Evolutionary conservation across 2,329 filamentous ascomycete species (phyloP), one percentile per base, ranked within the genome.

Genomic region (Xylariaceae sp.): DNA sequence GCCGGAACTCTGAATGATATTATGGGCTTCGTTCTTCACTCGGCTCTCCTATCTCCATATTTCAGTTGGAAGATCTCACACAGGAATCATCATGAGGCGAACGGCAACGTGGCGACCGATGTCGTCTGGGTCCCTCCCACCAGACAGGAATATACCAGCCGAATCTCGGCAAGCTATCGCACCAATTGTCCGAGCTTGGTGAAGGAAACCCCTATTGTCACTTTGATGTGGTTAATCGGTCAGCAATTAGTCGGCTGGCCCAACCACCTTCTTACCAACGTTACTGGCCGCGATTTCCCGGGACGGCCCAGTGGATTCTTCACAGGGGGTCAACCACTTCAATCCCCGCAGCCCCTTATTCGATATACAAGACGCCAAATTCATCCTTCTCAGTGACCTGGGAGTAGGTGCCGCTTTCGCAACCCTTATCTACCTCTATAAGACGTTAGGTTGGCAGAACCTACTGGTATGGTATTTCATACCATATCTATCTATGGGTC

Each of bases 1-100:
- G 96, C 90, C 69, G 93, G 90, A 80, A 79, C 85, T 10, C 77
- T 97, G 73, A 98, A 98, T 80, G 92, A 98, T 76, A 85, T 90
- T 21, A 91, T 95, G 56, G 93, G 93, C 70, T 97, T 91, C 90
- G 75, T 96, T 73, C 85, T 91, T 67, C 93, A 98, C 80, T 96
- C 93, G 37, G 76, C 86, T 43, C 86, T 97, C 40, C 82, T 97
- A 54, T 93, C 99, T 47, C 95, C 95, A 19, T 99, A 98, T 81
- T 99, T 97, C 81, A 96, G 91, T 73, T 99, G 95, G 95, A 96
- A 99, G 81, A 93, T 98, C 77, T 96, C 92, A 65, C 95, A 99
- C 80, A 89, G 91, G 80, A 96, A 96, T 86, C 95, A 99, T 82
- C 95, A 99, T 89, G 98, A 98, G 85, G 92, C 93, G 63, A 99